Percentiles rank a stretch among this genome's conserved stretches.
These are phyloP conservation scores for Peribolospora kevripleyi DNA, from an alignment of 768 basidiomycete genomes.

Conservation along the genomic window DNA sequence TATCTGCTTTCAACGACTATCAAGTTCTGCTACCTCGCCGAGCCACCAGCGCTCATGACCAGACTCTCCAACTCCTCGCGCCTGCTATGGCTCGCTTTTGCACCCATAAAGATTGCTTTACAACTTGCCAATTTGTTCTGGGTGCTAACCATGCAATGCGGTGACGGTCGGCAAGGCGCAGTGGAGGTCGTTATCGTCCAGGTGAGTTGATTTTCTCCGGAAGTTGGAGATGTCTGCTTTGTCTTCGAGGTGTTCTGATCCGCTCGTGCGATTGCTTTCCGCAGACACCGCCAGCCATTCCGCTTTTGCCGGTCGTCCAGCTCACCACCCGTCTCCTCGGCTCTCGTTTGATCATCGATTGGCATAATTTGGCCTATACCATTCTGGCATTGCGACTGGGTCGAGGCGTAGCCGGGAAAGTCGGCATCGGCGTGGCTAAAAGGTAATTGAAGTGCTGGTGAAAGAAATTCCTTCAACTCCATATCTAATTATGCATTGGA, in stretches of 20 bases:
- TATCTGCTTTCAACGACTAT: background rate
- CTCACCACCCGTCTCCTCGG: constrained; percentile 40
- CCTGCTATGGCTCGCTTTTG: constrained; percentile 19
- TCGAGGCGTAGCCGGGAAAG: constrained; percentile 21
- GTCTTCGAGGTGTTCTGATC: background rate
- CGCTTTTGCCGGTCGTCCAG: constrained; percentile 68
- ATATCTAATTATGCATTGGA: background rate
- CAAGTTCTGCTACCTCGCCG: background rate
- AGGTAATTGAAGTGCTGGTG: no score
- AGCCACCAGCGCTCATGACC: background rate
- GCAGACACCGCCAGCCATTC: constrained; percentile 94
- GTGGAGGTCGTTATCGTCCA: constrained; percentile 46
- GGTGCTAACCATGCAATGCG: constrained; percentile 22
- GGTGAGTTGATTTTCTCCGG: constrained; percentile 25
- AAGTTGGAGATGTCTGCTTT: background rate
- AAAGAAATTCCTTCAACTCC: no score
- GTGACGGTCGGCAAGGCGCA: background rate
- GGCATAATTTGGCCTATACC: constrained; percentile 94
- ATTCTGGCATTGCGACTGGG: constrained; percentile 72
- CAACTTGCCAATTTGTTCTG: constrained; percentile 39
- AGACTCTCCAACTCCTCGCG: background rate
- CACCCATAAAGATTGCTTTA: constrained; percentile 41
- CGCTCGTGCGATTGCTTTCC: background rate
- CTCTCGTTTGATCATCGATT: constrained; percentile 82
- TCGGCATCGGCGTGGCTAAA: no score